Base-by-base conservation (phyloP, 495 filamentous ascomycete genomes). In the Talaromyces adpressus region DNA sequence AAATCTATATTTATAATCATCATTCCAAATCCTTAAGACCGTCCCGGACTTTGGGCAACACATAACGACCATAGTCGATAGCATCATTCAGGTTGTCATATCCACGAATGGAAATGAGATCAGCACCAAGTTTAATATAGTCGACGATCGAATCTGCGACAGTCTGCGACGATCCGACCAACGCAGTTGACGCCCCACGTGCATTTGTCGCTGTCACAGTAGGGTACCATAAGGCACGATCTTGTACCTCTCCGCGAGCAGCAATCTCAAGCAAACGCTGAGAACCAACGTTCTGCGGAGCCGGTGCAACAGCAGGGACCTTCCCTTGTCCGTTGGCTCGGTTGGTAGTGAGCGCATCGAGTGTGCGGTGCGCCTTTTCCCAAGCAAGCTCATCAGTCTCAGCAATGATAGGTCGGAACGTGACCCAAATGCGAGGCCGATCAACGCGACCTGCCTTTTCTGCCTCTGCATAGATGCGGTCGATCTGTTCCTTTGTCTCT, bases 11-110 rank as follows among this genome's bases (percentile, higher is more conserved):
- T 4, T 14, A n/a, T 41, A 4, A 16, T 41, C 36, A 16, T 41
- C 36, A 41, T 41, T 2, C 36, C n/a, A 41, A 9, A 41, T 41
- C 14, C 36, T 41, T 41, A 41, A 41, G 36, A 16, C 36, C 36
- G 1, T 73, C 70, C 9, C 79, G 76, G 9, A 84, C 82, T 25
- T 57, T 65, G 1, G 81, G 82, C 34, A 84, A 61, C 1, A 84
- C 62, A 63, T 77, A 82, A 0, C 81, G 75, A 4, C 81, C 82
- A 65, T 83, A 83, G 62, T 82, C 80, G 57, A 82, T 78, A 0
- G 80, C 79, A 68, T 83, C 81, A 61, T 82, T 81, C 6, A 81
- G 71, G 53, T 82, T 84, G 62, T 84, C 81, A 66, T 83, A 84
- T 1, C 82, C 81, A 27, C 80, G 77, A 54, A 84, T 82, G 2